A percentile compares a stretch with the other conserved stretches of the same genome.
These are phyloP conservation scores for Podaxis pistillaris DNA, from an alignment of 768 basidiomycete genomes.

Conservation along the genomic window DNA sequence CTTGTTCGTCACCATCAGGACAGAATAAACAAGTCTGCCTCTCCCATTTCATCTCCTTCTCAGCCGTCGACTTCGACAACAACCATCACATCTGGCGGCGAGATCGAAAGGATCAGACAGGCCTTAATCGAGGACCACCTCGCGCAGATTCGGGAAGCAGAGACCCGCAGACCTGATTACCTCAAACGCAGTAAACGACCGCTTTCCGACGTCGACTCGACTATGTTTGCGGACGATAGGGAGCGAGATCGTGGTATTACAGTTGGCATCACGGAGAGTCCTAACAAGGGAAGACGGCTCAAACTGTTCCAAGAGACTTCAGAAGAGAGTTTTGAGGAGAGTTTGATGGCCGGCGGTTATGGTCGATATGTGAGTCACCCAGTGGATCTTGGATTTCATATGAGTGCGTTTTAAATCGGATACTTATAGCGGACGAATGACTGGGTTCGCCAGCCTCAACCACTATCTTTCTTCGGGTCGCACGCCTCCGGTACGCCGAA, in stretches of 20 bases:
- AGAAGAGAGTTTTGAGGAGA: constrained; percentile 83
- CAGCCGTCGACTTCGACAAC: constrained; percentile 20
- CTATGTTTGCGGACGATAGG: constrained; percentile 30
- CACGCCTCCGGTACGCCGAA: constrained; percentile 40
- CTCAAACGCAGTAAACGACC: constrained; percentile 57
- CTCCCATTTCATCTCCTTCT: constrained; percentile 25
- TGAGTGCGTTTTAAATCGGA: constrained; percentile 15
- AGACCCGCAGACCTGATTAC: constrained; percentile 71
- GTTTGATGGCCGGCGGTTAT: constrained; percentile 80
- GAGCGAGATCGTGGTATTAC: constrained; percentile 28
- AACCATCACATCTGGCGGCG: constrained; percentile 41
- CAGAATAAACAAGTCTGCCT: constrained; percentile 17
- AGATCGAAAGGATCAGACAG: constrained; percentile 59
- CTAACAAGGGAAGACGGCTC: constrained; percentile 68
- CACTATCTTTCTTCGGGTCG: constrained; percentile 40
- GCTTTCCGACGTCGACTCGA: constrained; percentile 38
- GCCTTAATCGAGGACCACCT: constrained; percentile 50
- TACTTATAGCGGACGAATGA: constrained; percentile 51
- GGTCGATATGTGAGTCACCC: constrained; percentile 62
- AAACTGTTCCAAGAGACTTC: constrained; percentile 81
- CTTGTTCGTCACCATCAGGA: constrained; percentile 19
- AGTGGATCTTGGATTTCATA: neutral
- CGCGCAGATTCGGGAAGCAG: constrained; percentile 49
- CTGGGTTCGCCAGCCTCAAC: constrained; percentile 58
- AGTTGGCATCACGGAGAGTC: constrained; percentile 68